Conservation (phyloP, 169 alveolate species). For the Cryptosporidium felis region DNA sequence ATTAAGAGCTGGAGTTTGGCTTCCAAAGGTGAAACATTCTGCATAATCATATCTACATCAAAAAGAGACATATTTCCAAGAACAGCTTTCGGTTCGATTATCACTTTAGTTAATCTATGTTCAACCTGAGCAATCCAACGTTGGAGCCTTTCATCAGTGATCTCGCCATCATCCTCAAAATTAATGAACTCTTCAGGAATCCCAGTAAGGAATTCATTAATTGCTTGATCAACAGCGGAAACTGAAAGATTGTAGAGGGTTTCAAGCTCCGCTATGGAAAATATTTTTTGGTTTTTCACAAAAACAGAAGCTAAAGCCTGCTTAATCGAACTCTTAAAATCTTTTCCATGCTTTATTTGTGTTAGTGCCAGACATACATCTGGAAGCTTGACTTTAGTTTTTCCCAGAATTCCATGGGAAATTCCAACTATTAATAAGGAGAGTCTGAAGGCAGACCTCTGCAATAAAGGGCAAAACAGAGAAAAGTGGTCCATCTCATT, state of each 20-base stretch:
- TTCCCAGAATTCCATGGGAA: constrained; percentile 33
- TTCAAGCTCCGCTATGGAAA: constrained; percentile 30
- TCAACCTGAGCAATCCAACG: constrained; percentile 58
- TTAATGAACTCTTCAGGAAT: constrained; percentile 32
- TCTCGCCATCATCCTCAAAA: constrained; percentile 23
- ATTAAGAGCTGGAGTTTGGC: constrained; percentile 58
- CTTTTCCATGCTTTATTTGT: constrained; percentile 1
- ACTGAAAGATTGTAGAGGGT: constrained; percentile 1
- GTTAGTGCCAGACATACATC: constrained; percentile 63
- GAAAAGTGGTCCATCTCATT: constrained; percentile 58
- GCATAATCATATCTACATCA: constrained; percentile 70
- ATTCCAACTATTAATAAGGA: constrained; percentile 61
- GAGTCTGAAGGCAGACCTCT: constrained; percentile 65
- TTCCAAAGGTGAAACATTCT: constrained; percentile 34
- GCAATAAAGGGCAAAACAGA: constrained; percentile 38
- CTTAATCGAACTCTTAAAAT: constrained; percentile 7
- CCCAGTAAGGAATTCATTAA: constrained; percentile 43
- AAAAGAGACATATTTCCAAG: constrained; percentile 26
- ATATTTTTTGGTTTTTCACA: constrained; percentile 45
- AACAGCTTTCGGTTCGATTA: constrained; percentile 22
- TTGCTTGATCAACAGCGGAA: constrained; percentile 27
- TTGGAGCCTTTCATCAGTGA: constrained; percentile 46
- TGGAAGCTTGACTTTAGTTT: constrained; percentile 48
- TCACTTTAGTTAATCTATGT: constrained; percentile 34
- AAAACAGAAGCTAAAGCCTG: constrained; percentile 39